A percentile compares a stretch with the other conserved stretches of the same genome.
phyloP scores from a whole-genome alignment of 257 asterid species.

The Fraxinus cuspidata region DNA sequence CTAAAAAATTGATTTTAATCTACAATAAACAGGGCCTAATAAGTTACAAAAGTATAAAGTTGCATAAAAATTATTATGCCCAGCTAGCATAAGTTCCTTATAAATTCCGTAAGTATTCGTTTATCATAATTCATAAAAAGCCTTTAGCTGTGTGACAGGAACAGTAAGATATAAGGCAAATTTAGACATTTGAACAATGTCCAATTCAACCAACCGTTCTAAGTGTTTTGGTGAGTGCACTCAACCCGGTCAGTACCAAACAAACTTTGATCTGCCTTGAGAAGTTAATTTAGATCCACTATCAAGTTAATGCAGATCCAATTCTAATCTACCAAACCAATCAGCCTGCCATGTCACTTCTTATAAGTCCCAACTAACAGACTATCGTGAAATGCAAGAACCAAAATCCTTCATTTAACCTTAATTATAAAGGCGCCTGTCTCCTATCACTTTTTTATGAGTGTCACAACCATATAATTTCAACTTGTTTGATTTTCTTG shows the following conservation, averaged over 20 bases:
- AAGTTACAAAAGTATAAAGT: too few species aligned
- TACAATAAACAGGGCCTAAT: too few species aligned
- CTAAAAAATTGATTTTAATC: too few species aligned
- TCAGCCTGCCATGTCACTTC: background rate
- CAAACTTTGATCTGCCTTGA: background rate
- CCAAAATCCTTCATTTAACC: background rate
- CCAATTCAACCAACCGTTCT: background rate
- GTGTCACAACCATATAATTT: background rate
- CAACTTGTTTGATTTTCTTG: background rate
- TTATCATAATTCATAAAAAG: too few species aligned
- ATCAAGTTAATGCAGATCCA: background rate
- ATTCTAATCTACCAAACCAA: background rate
- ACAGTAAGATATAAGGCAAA: background rate
- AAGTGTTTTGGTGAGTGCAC: background rate
- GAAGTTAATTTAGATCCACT: background rate
- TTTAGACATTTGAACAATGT: background rate
- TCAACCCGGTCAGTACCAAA: background rate
- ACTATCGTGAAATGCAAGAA: background rate
- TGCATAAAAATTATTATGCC: too few species aligned
- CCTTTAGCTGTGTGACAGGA: background rate
- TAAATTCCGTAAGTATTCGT: too few species aligned
- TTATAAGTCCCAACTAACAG: background rate
- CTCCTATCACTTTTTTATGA: background rate
- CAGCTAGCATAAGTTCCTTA: too few species aligned
- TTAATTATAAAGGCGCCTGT: background rate